Base-by-base conservation (phyloP, 805 yeast species). In the Deakozyma indianensis region DNA sequence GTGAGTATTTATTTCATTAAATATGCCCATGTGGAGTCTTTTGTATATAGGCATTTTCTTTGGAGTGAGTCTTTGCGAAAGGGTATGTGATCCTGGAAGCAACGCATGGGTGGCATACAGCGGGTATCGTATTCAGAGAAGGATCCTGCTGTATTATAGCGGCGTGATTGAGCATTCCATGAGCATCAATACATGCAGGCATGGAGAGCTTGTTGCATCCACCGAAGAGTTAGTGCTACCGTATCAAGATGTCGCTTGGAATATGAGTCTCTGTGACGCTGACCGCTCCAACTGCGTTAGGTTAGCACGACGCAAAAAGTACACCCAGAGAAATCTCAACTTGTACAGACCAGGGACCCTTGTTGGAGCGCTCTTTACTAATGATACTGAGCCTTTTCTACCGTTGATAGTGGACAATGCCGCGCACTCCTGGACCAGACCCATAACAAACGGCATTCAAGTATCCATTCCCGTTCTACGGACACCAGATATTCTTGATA, bases 81-180 rank as follows among this genome's bases (percentile, higher is more conserved):
- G 28, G 14, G 28, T 25, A 25, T 32, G 38, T n/a, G 38, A 32
- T n/a, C 11, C 18, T 9, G 38, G 38, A 14, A 9, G 18, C 4
- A 7, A 20, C 5, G 18, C 18, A 32, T 32, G 38, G 38, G 7
- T n/a, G 7, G 20, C 38, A 7, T 32, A 11, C 18, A 32, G 18
- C 18, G 38, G 38, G 18, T 32, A 32, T 32, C 38, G 38, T 4
- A 32, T 32, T 32, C 38, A 32, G 16, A 32, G 38, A 32, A n/a
- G 4, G 5, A n/a, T n/a, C 11, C 18, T 14, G 38, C 18, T 32
- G 5, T 9, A 9, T 11, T 11, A 7, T 7, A 11, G 5, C 4
- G 38, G 38, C 18, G 38, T 7, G 7, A 9, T 20, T 7, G 5
- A 5, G 7, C 38, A 32, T n/a, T 11, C 4, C 11, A 32, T 32